These are phyloP conservation scores for Podila minutissima DNA, from an alignment of 192 early-diverging fungal genomes.

Conservation along the genomic window DNA sequence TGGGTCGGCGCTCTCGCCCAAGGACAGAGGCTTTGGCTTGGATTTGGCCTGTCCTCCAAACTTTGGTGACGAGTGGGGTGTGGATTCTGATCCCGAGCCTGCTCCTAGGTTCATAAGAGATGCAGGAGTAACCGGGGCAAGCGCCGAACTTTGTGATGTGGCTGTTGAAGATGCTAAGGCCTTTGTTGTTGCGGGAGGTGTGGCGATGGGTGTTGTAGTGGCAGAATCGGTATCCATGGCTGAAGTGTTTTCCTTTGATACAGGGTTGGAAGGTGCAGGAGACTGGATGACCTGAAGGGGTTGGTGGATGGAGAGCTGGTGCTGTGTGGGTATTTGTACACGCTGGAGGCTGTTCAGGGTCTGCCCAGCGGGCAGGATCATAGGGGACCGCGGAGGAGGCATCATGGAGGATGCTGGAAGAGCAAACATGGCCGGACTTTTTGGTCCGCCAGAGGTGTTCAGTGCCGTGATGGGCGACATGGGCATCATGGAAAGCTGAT, in stretches of 20 bases:
- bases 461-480: conserved; percentile 23
- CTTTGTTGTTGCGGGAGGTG: neutral
- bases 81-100: conserved; percentile 41
- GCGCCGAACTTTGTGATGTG: conserved; percentile 17
- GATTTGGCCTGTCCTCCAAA: conserved; percentile 24
- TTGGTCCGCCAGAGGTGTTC: conserved; percentile 9
- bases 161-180: neutral
- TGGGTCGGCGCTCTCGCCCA: neutral
- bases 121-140: conserved; percentile 76
- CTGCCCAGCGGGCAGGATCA: conserved; percentile 37
- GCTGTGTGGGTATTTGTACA: conserved; percentile 27
- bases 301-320: conserved; percentile 43
- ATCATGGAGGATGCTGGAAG: conserved; percentile 47
- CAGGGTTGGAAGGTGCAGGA: conserved; percentile 19
- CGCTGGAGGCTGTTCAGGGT: conserved; percentile 17
- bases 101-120: conserved; percentile 71
- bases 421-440: conserved; percentile 48
- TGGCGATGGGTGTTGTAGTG: neutral
- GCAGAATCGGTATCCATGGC: neutral
- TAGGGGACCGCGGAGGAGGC: conserved; percentile 46
- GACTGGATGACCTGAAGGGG: conserved; percentile 13
- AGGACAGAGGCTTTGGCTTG: conserved; percentile 4
- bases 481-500: conserved; percentile 45
- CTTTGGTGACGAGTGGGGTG: conserved; percentile 23
- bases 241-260: neutral